Evolutionary conservation across 495 filamentous ascomycete genomes (phyloP), one percentile per base, ranked within the genome.

Genomic region (Monascus purpureus): DNA sequence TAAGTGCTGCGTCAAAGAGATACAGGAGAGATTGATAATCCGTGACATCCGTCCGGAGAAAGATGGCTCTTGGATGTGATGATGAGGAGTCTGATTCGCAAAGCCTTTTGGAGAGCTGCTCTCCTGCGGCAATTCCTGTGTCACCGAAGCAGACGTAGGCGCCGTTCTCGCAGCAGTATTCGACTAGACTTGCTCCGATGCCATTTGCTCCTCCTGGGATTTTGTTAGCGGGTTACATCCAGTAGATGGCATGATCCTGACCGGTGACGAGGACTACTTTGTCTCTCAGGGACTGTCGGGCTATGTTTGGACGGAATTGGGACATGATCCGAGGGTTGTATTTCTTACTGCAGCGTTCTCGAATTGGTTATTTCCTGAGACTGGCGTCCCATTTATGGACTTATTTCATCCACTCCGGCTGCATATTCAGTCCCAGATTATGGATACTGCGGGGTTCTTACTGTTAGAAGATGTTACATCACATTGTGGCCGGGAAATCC

Each of bases 171-270:
- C 65, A 48, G 25, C 63, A 57, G 9, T 64, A 55, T 15, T 63
- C 47, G 7, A 67, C 62, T 0, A 67, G 62, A 25, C 63, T 63
- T 2, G 66, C 50, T n/a, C 68, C 67, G 23, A 72, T 72, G 7
- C 68, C 68, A 24, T 67, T 69, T 11, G 67, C 56, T 28, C 63
- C 64, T 28, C 68, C 68, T 72, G 32, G 8, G 33, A 20, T 17
- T 24, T 1, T 24, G 26, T 7, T 11, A 6, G 6, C 13, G 17
- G 8, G 8, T 17, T 16, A 22, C 8, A 13, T 25, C 11, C 30
- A n/a, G 6, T 17, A 20, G 18, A 27, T 13, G 0, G 41, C n/a
- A 43, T n/a, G 4, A 13, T 27, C 4, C n/a, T 6, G 11, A 68
- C 63, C 63, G 29, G 64, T 67, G 25, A 68, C 48, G 17, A 68